phyloP scores from a whole-genome alignment of 139 green algal genomes.

The Chlamydomonas sp. region DNA sequence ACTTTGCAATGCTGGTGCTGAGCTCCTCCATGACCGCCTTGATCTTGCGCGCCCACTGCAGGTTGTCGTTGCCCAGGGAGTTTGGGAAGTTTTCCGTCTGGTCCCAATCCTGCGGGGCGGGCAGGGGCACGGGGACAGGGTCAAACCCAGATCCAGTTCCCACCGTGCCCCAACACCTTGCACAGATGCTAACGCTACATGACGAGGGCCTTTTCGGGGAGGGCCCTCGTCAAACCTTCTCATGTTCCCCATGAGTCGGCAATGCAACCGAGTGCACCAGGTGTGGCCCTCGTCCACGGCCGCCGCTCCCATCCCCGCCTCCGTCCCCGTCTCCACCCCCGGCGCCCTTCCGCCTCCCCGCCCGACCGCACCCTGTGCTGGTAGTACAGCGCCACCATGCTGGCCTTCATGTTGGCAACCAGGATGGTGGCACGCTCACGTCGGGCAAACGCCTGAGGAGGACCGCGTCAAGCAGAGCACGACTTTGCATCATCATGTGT shows the following conservation, averaged over 20 bases:
- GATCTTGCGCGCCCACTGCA: constrained; percentile 12
- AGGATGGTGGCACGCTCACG: constrained; percentile 46
- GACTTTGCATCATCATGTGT: no score
- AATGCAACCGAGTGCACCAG: no score
- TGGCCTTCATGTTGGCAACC: constrained; percentile 54
- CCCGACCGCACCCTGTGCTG: constrained; percentile 43
- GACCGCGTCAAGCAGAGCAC: no score
- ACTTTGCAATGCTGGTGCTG: constrained; percentile 5
- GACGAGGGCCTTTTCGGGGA: no score
- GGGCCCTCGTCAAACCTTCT: no score
- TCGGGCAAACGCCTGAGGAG: constrained; percentile 37
- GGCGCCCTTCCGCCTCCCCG: no score
- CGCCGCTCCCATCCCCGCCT: no score
- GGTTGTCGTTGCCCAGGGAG: constrained; percentile 45
- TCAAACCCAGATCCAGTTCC: background rate
- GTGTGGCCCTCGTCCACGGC: no score
- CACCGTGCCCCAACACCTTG: constrained; percentile 17
- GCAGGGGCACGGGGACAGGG: background rate
- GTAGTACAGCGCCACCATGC: constrained; percentile 50
- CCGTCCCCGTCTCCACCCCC: no score
- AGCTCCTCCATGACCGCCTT: constrained; percentile 30
- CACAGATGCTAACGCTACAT: no score
- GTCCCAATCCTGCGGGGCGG: constrained; percentile 6
- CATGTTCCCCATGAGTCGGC: no score
- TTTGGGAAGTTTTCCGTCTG: constrained; percentile 49